Conservation (phyloP, 1,284 basidiomycete species). For the Heterobasidion occidentale region DNA sequence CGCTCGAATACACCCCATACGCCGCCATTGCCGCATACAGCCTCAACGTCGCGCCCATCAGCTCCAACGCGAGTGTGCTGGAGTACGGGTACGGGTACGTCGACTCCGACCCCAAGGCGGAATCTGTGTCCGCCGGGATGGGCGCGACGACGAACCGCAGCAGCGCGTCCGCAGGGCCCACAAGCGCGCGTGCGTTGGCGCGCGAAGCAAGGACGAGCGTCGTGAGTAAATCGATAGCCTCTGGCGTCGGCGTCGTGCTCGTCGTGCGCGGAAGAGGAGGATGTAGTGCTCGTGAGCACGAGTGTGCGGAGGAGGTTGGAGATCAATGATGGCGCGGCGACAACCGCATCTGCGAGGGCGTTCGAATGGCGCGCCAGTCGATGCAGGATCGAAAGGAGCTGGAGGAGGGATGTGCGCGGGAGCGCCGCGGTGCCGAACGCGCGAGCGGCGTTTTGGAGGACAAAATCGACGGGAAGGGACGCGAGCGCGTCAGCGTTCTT, state of each 20-base stretch:
- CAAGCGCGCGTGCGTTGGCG: slow-evolving; percentile 51
- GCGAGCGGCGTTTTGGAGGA: slow-evolving; percentile 44
- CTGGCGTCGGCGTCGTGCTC: slow-evolving; percentile 60
- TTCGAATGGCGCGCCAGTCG: slow-evolving; percentile 54
- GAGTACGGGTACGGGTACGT: background rate
- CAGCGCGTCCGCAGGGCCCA: slow-evolving; percentile 53
- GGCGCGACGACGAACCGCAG: slow-evolving; percentile 63
- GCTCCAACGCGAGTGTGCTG: background rate
- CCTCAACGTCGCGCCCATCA: background rate
- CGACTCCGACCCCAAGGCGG: background rate
- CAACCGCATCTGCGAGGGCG: slow-evolving; percentile 45
- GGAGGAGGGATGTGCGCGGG: slow-evolving; percentile 41
- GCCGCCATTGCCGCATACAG: background rate
- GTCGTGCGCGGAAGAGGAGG: slow-evolving; percentile 44
- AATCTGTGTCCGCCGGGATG: slow-evolving; percentile 39
- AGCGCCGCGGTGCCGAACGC: slow-evolving; percentile 32
- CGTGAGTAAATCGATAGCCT: slow-evolving; percentile 61
- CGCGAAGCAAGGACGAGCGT: slow-evolving; percentile 63
- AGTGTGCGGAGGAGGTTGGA: slow-evolving; percentile 46
- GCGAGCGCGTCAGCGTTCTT: slow-evolving; percentile 20
- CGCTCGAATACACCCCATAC: background rate
- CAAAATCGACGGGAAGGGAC: slow-evolving; percentile 43
- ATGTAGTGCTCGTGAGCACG: slow-evolving; percentile 42
- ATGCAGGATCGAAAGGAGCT: slow-evolving; percentile 58
- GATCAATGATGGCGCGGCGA: slow-evolving; percentile 46